Percentiles rank a stretch among this genome's conserved stretches.
These are phyloP conservation scores for Diutina siamensis DNA, from an alignment of 1,139 yeast species.

Conservation along the genomic window DNA sequence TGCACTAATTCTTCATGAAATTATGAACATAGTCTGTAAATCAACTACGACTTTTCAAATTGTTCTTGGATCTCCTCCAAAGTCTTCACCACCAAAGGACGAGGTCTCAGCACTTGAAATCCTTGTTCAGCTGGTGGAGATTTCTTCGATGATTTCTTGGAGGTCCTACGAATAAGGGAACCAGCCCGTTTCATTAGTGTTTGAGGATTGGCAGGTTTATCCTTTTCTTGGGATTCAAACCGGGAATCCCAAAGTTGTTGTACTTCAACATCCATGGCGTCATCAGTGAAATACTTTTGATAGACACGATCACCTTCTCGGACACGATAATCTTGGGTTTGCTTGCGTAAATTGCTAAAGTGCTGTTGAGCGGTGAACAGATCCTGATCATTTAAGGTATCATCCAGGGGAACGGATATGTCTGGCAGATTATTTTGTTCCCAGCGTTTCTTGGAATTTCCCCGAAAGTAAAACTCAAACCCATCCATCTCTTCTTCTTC, in stretches of 20 bases:
- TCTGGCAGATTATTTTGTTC: not conserved
- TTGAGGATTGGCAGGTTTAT: not conserved
- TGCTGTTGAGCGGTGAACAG: conserved; percentile 9
- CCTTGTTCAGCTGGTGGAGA: conserved; percentile 13
- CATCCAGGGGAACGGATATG: not conserved
- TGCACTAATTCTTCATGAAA: too few species aligned
- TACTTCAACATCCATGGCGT: conserved; percentile 38
- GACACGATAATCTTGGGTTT: conserved; percentile 29
- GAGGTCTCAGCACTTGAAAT: conserved; percentile 35
- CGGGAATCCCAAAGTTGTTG: conserved; percentile 36
- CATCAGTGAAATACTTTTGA: conserved; percentile 24
- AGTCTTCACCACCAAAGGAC: conserved; percentile 22
- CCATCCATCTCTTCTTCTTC: not conserved
- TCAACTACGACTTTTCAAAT: not conserved
- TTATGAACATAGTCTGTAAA: too few species aligned
- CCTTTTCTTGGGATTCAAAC: not conserved
- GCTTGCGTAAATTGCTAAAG: conserved; percentile 9
- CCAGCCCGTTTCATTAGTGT: conserved; percentile 2
- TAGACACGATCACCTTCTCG: conserved; percentile 40
- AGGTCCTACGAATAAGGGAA: not conserved
- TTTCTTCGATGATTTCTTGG: not conserved
- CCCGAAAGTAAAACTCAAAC: not conserved
- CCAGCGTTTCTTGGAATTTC: not conserved
- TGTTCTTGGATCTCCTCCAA: conserved; percentile 9
- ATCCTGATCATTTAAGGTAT: not conserved